phyloP scores from a whole-genome alignment of 305 asterid genomes.

The Fraxinus dipetala region DNA sequence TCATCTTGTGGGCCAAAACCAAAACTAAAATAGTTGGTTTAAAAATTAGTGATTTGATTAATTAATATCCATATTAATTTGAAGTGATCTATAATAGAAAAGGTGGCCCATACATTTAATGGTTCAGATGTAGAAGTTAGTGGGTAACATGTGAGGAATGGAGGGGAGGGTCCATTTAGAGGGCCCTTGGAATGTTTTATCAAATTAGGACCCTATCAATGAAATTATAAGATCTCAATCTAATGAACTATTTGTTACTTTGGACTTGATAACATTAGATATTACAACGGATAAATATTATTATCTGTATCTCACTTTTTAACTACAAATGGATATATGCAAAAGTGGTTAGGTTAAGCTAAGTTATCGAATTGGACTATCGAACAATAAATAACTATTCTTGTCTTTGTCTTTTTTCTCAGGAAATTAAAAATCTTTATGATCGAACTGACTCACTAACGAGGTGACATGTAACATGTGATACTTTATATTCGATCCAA shows the following conservation, averaged over 20 bases:
- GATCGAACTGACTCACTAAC: background rate
- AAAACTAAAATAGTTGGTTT: background rate
- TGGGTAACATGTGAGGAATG: conserved; percentile 33
- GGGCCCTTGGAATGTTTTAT: background rate
- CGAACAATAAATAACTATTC: background rate
- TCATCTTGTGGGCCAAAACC: conserved; percentile 25
- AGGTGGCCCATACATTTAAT: conserved; percentile 23
- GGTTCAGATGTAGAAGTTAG: conserved; percentile 27
- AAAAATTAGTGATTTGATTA: background rate
- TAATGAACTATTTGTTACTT: background rate
- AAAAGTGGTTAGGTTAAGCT: background rate
- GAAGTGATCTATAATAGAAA: background rate
- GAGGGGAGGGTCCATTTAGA: conserved; percentile 8
- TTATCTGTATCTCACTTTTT: background rate
- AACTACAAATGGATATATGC: background rate
- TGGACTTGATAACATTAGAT: background rate
- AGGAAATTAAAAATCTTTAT: no score
- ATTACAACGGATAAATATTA: background rate
- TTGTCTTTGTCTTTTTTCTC: no score
- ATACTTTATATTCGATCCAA: background rate
- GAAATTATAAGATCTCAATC: background rate
- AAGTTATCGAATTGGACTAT: background rate
- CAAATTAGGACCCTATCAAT: background rate
- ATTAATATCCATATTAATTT: background rate
- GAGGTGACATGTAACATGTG: background rate